Conservation (phyloP, 371 early-diverging fungal species). For the Rhizomucor pusillus region DNA sequence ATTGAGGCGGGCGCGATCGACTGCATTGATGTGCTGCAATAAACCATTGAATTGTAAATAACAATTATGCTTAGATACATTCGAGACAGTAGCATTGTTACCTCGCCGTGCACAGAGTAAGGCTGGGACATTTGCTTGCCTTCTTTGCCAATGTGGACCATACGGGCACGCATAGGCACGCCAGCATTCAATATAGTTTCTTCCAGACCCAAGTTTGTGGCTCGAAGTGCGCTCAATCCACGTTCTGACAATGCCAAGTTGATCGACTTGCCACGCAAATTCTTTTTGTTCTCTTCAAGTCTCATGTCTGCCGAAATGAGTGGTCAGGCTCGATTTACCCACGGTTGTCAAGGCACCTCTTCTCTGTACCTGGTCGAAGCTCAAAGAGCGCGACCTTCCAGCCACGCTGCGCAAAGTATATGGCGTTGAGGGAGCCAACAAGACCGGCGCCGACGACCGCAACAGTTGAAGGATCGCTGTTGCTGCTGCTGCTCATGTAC, state of each 20-base stretch:
- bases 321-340: not conserved
- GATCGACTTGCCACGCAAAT: conserved; percentile 78
- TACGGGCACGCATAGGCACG: conserved; percentile 92
- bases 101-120: conserved; percentile 88
- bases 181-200: conserved; percentile 62
- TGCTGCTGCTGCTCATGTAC: not conserved
- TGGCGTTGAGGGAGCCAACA: conserved; percentile 87
- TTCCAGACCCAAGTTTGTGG: conserved; percentile 65
- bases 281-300: conserved; percentile 54
- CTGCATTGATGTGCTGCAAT: conserved; percentile 87
- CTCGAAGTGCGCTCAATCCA: conserved; percentile 82
- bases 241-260: conserved; percentile 92
- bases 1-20: conserved; percentile 85
- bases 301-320: conserved; percentile 55
- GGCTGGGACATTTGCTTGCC: conserved; percentile 77
- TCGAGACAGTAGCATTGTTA: conserved; percentile 14
- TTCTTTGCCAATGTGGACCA: conserved; percentile 77
- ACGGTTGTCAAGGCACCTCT: not conserved
- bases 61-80: not conserved
- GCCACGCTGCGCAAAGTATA: conserved; percentile 91
- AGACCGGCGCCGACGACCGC: conserved; percentile 92
- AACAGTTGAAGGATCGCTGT: conserved; percentile 44
- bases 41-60: not conserved
- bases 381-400: conserved; percentile 91
- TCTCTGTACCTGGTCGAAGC: conserved; percentile 71